These are phyloP conservation scores for Debaryomycetaceae sp. DNA, from an alignment of 1,139 yeast species.

Conservation along the genomic window DNA sequence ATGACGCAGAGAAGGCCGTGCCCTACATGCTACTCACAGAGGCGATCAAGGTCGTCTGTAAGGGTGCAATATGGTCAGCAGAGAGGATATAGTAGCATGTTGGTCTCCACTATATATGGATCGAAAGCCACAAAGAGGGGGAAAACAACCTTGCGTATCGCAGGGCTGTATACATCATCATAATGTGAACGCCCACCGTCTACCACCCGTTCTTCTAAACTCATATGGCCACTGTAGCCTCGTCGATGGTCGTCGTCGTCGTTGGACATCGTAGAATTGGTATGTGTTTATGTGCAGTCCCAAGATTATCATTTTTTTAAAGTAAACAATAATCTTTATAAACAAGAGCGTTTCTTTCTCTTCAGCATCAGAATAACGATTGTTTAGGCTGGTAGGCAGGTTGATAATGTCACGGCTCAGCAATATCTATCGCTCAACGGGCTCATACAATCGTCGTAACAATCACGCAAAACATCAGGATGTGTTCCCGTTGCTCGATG, in stretches of 20 bases:
- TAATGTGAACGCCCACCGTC: too few relatives aligned
- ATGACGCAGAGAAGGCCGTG: slow-evolving; percentile 90
- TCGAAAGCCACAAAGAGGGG: too few relatives aligned
- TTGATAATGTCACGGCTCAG: slow-evolving; percentile 22
- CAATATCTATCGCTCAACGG: slow-evolving; percentile 22
- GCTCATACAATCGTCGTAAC: slow-evolving; percentile 13
- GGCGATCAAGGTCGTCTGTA: slow-evolving; percentile 76
- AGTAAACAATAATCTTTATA: not conserved
- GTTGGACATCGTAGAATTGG: not conserved
- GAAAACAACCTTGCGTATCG: too few relatives aligned
- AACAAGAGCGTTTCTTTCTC: not conserved
- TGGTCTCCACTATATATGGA: not conserved
- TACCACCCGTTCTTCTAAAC: too few relatives aligned
- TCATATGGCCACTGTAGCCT: too few relatives aligned
- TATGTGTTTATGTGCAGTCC: slow-evolving; percentile 1
- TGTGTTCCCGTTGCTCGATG: slow-evolving; percentile 64
- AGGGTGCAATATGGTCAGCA: slow-evolving; percentile 88
- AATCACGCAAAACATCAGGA: slow-evolving; percentile 19
- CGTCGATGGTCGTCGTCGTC: not conserved
- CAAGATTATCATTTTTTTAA: slow-evolving; percentile 1
- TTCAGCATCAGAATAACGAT: not conserved
- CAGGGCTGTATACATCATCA: too few relatives aligned
- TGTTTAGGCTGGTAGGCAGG: not conserved
- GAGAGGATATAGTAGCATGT: slow-evolving; percentile 56
- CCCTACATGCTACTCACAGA: slow-evolving; percentile 90